These are phyloP conservation scores for Tulasnella sp. DNA, from an alignment of 768 basidiomycete species.

Conservation along the genomic window DNA sequence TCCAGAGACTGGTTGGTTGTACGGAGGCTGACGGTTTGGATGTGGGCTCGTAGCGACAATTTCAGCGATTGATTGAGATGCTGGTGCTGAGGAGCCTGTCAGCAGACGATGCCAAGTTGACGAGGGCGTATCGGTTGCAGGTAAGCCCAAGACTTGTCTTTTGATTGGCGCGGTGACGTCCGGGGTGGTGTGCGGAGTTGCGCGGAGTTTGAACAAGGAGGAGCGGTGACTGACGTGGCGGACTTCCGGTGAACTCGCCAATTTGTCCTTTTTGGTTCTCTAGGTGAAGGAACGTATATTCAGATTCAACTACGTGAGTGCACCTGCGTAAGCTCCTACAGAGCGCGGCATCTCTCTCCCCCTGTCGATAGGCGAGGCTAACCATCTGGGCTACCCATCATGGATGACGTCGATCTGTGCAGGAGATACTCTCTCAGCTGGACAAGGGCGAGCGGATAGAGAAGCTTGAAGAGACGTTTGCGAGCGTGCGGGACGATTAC, in stretches of 20 bases:
- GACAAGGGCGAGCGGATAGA: constrained; percentile 78
- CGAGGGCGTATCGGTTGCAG: constrained; percentile 67
- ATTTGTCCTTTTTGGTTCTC: not conserved
- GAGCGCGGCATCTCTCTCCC: not conserved
- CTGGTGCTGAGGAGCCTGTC: constrained; percentile 64
- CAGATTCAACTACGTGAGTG: constrained; percentile 84
- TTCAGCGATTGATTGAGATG: constrained; percentile 86
- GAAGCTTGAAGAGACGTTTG: constrained; percentile 89
- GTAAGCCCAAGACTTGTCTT: constrained; percentile 15
- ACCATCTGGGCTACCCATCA: not conserved
- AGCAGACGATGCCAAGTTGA: constrained; percentile 39
- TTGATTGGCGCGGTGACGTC: not conserved
- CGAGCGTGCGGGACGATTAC: constrained; percentile 77
- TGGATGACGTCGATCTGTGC: constrained; percentile 2
- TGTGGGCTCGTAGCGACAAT: constrained; percentile 60
- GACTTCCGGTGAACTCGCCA: not conserved
- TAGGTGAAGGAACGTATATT: constrained; percentile 87
- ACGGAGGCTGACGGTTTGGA: not conserved
- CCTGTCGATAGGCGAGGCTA: not conserved
- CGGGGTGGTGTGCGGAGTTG: not conserved
- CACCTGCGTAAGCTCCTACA: not conserved
- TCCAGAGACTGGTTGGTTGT: not conserved
- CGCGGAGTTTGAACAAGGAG: not conserved
- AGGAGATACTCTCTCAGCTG: constrained; percentile 83
- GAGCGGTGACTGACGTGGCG: not conserved